Conservation (phyloP, 306 rosid species). For the Cucurbita argyrosperma region DNA sequence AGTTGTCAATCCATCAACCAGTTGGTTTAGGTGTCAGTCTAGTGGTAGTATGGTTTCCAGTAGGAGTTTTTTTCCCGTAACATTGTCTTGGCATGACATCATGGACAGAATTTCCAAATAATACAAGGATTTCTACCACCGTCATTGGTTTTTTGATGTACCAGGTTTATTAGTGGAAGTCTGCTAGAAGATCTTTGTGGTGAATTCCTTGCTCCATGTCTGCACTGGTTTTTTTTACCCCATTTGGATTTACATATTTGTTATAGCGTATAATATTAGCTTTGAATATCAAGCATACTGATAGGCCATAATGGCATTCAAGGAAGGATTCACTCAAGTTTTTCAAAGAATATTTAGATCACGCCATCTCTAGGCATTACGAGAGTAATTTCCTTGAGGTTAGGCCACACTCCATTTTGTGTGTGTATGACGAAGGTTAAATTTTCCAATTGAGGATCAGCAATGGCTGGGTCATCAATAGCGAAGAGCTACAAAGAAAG, state of each 20-base stretch:
- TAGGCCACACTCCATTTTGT: not conserved
- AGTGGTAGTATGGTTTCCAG: not conserved
- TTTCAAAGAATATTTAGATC: not conserved
- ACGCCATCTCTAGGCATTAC: not conserved
- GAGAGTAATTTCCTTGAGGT: not conserved
- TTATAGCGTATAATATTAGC: not conserved
- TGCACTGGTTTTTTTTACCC: not conserved
- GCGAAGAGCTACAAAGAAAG: not conserved
- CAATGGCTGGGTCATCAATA: not conserved
- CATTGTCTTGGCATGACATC: not conserved
- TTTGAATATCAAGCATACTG: not conserved
- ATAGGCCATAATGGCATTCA: not conserved
- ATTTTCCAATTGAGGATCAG: not conserved
- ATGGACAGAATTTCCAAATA: not conserved
- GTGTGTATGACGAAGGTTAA: not conserved
- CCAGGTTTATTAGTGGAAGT: not conserved
- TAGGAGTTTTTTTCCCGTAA: not conserved
- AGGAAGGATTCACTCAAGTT: not conserved
- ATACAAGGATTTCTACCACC: not conserved
- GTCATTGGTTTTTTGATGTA: not conserved
- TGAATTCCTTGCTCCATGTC: not conserved
- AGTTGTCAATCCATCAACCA: not conserved
- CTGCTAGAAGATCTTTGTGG: not conserved
- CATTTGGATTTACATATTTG: not conserved
- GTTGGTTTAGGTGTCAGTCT: not conserved